These are phyloP conservation scores for Chlorencoelia australis DNA, from an alignment of 2,329 filamentous ascomycete species.

Conservation along the genomic window DNA sequence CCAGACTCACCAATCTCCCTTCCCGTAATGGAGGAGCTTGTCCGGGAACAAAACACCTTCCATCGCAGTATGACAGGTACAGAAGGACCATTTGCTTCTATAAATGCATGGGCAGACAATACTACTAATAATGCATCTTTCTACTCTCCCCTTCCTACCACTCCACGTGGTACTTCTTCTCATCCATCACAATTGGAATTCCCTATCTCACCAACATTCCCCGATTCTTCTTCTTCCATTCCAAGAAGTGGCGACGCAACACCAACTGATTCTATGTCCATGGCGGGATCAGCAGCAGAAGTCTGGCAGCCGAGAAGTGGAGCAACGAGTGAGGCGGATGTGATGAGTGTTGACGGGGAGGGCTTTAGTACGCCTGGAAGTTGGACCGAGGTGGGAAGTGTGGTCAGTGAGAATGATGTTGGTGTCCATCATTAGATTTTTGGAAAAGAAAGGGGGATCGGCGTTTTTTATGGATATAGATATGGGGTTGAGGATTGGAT, in stretches of 20 bases:
- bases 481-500: too few species aligned
- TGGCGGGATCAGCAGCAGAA: conserved; percentile 41
- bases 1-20: conserved; percentile 19
- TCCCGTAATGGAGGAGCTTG: conserved; percentile 16
- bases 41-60: conserved; percentile 25
- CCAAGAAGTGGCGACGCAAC: conserved; percentile 43
- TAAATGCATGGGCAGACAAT: conserved; percentile 53
- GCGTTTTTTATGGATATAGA: too few species aligned
- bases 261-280: conserved; percentile 47
- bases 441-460: conserved; percentile 32
- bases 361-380: conserved; percentile 50
- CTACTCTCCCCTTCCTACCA: conserved; percentile 49
- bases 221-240: conserved; percentile 14
- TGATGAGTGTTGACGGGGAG: conserved; percentile 47
- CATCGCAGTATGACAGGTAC: conserved; percentile 45
- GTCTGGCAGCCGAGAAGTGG: conserved; percentile 27
- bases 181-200: conserved; percentile 6
- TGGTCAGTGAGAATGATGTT: conserved; percentile 37
- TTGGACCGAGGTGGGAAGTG: conserved; percentile 57
- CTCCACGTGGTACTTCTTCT: conserved; percentile 23
- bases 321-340: conserved; percentile 38
- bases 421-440: conserved; percentile 19
- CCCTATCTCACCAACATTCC: conserved; percentile 17
- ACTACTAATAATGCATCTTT: conserved; percentile 33
- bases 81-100: conserved; percentile 43